Conservation (phyloP, 805 yeast genomes). For the Wickerhamomyces mucosus region DNA sequence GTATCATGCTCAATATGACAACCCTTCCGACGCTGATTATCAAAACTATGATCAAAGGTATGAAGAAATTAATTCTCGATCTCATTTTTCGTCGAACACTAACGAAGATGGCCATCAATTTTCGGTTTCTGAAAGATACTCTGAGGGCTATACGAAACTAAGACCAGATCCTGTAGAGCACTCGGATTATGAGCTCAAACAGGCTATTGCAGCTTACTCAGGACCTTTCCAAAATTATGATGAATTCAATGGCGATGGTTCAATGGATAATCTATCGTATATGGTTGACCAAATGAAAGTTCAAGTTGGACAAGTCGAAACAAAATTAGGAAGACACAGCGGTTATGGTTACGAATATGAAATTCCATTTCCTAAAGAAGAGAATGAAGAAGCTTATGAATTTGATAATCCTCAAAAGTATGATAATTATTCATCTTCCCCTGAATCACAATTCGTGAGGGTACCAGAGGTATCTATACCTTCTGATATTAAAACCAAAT, state of each 20-base stretch:
- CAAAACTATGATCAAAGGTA: background rate
- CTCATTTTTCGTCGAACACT: too few species aligned
- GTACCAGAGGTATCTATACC: too few species aligned
- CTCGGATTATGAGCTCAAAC: slow-evolving; percentile 2
- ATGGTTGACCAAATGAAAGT: slow-evolving; percentile 27
- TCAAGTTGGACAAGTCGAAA: slow-evolving; percentile 17
- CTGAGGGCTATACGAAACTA: background rate
- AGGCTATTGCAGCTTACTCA: slow-evolving; percentile 1
- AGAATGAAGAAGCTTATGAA: background rate
- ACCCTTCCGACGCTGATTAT: background rate
- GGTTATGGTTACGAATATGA: slow-evolving; percentile 9
- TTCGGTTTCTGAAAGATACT: slow-evolving; percentile 8
- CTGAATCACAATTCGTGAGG: too few species aligned
- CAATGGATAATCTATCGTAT: slow-evolving; percentile 17
- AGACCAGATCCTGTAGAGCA: background rate
- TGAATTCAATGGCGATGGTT: slow-evolving; percentile 1
- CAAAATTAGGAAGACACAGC: slow-evolving; percentile 9
- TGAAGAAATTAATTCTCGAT: too few species aligned
- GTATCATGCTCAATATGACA: background rate
- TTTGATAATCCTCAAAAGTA: too few species aligned
- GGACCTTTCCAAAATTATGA: slow-evolving; percentile 1
- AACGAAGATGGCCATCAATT: too few species aligned
- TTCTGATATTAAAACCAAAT: too few species aligned
- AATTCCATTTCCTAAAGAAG: slow-evolving; percentile 5
- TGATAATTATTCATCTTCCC: too few species aligned